phyloP scores from a whole-genome alignment of 2,329 filamentous ascomycete species.

The Phaeosphaeria sp. region DNA sequence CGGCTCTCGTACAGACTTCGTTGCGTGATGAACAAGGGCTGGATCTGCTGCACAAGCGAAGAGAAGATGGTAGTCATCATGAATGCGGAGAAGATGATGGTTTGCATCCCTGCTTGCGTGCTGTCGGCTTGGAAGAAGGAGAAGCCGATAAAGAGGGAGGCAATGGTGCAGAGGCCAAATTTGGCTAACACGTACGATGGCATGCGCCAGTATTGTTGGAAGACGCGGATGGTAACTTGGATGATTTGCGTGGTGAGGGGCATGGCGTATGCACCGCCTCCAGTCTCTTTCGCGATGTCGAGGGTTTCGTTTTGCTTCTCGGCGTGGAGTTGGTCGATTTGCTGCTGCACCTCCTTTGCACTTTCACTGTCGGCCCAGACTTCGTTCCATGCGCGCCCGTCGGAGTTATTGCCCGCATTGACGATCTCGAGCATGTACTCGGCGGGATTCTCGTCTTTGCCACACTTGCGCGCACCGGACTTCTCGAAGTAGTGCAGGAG shows the following conservation, averaged over 20 bases:
- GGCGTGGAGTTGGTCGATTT: constrained; percentile 51
- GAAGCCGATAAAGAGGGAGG: constrained; percentile 48
- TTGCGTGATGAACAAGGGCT: constrained; percentile 66
- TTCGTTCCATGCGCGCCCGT: constrained; percentile 49
- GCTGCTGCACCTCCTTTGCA: constrained; percentile 36
- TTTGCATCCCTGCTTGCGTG: constrained; percentile 53
- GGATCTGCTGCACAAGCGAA: constrained; percentile 63
- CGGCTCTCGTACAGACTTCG: constrained; percentile 66
- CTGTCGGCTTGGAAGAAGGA: constrained; percentile 51
- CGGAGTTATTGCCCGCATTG: constrained; percentile 39
- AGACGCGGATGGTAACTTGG: constrained; percentile 50
- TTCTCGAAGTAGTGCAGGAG: constrained; percentile 64
- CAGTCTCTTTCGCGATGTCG: constrained; percentile 39
- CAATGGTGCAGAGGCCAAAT: constrained; percentile 31
- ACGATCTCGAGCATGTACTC: constrained; percentile 74
- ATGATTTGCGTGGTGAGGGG: constrained; percentile 43
- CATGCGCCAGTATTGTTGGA: constrained; percentile 57
- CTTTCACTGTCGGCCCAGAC: constrained; percentile 46
- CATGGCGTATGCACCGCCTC: constrained; percentile 54
- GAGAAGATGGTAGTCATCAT: constrained; percentile 54
- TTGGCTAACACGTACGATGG: constrained; percentile 52
- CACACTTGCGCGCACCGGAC: constrained; percentile 68
- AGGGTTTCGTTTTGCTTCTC: constrained; percentile 37
- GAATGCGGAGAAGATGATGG: constrained; percentile 58
- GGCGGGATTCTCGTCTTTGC: constrained; percentile 71